Percentiles rank a stretch among this genome's conserved stretches.
Conservation (phyloP, 1,284 basidiomycete species). For the Ustilago nuda region DNA sequence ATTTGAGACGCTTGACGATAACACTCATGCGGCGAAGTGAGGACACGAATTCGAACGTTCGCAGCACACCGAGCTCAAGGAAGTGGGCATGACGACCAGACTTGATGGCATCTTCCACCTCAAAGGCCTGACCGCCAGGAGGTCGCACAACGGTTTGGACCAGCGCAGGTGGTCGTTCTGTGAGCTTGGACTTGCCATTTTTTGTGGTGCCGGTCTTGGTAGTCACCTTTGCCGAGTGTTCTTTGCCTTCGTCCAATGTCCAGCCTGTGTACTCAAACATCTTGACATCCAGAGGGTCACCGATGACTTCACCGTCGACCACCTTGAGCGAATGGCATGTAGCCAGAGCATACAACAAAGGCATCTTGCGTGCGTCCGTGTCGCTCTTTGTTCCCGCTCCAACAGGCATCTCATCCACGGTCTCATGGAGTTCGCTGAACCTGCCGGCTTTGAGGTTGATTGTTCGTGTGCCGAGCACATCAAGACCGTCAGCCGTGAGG, state of each 20-base stretch:
- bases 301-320: constrained; percentile 87
- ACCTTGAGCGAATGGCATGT: constrained; percentile 97
- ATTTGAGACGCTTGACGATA: constrained; percentile 93
- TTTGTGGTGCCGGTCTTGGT: constrained; percentile 63
- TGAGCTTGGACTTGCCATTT: constrained; percentile 68
- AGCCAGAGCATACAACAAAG: constrained; percentile 89
- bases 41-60: constrained; percentile 97
- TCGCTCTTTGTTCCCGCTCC: constrained; percentile 60
- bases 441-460: constrained; percentile 71
- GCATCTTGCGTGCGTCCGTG: constrained; percentile 77
- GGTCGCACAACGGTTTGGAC: constrained; percentile 97
- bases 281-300: constrained; percentile 90
- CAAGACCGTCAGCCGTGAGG: constrained; percentile 95
- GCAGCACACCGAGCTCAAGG: constrained; percentile 90
- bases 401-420: constrained; percentile 85
- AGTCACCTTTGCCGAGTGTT: constrained; percentile 54
- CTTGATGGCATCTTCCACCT: constrained; percentile 86
- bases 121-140: constrained; percentile 88
- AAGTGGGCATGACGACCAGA: constrained; percentile 92
- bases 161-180: constrained; percentile 84
- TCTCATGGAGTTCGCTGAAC: constrained; percentile 90
- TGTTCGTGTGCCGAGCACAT: constrained; percentile 78
- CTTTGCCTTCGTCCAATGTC: constrained; percentile 86
- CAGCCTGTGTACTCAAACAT: constrained; percentile 95
- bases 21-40: constrained; percentile 95